Percentiles rank a stretch among this genome's conserved stretches.
Conservation (phyloP, 139 green algal species). For the Closterium sp. region DNA sequence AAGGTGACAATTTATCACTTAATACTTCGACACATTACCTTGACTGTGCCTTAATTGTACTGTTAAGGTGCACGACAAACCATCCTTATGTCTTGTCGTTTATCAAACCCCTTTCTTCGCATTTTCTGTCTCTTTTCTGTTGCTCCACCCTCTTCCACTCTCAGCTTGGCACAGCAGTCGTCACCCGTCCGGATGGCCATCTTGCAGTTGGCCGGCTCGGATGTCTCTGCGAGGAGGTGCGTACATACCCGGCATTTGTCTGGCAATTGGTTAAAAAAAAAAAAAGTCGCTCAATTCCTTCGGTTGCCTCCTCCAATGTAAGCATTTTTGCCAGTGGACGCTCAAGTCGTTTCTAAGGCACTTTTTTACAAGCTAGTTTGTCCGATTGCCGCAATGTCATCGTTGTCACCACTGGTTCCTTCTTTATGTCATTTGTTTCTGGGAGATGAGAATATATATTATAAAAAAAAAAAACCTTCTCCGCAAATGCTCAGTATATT, state of each 20-base stretch:
- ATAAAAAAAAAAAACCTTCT: no score
- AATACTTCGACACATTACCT: background rate
- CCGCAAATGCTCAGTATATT: background rate
- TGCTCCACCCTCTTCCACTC: background rate
- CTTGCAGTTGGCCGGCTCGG: conserved; percentile 31
- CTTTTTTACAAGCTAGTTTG: conserved; percentile 47
- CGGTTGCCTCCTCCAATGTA: background rate
- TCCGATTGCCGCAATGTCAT: conserved; percentile 58
- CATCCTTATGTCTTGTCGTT: background rate
- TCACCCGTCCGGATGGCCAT: background rate
- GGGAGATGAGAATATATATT: conserved; percentile 63
- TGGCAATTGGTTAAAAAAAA: background rate
- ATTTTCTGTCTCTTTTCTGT: background rate
- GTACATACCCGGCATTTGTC: background rate
- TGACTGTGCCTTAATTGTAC: background rate
- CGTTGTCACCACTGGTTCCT: conserved; percentile 64
- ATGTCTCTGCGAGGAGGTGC: conserved; percentile 28
- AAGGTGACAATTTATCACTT: background rate
- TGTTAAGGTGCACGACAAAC: background rate
- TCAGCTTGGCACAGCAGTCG: background rate
- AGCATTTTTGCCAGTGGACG: background rate
- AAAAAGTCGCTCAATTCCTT: background rate
- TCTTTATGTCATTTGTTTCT: no score
- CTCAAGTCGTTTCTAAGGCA: background rate
- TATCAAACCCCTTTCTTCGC: background rate